Percentiles rank a stretch among this genome's conserved stretches.
Evolutionary conservation across 345 rosid genomes (phyloP).

Genomic region (Acer saccharum): DNA sequence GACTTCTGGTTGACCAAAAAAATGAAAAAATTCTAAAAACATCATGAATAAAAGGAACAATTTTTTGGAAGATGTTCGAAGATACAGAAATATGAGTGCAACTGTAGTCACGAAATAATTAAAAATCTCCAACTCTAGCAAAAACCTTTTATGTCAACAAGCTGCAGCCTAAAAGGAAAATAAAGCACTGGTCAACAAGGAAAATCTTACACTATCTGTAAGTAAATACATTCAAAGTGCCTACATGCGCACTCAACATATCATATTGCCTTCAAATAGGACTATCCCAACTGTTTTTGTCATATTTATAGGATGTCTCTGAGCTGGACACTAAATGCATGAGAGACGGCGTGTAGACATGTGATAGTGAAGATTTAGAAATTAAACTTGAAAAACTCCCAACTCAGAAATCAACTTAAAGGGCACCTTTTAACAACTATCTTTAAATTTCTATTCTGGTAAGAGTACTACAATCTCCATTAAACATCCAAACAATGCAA

Average conservation of each 20-base stretch:
- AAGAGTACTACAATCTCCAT: slow-evolving; percentile 2
- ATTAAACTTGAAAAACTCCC: slow-evolving; percentile 18
- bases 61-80: slow-evolving; percentile 13
- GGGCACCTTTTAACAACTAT: slow-evolving; percentile 1
- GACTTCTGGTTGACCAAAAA: slow-evolving; percentile 4
- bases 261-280: slow-evolving; percentile 7
- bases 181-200: neutral
- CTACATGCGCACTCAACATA: slow-evolving; percentile 9
- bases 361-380: slow-evolving; percentile 11
- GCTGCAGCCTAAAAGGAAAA: neutral
- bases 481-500: slow-evolving; percentile 16
- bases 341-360: slow-evolving; percentile 11
- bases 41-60: neutral
- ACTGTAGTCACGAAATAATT: neutral
- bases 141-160: neutral
- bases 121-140: neutral
- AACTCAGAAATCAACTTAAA: slow-evolving; percentile 23
- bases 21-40: slow-evolving; percentile 3
- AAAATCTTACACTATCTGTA: neutral
- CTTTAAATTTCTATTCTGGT: neutral
- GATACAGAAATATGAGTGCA: neutral
- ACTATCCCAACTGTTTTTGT: neutral
- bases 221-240: neutral
- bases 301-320: neutral
- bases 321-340: slow-evolving; percentile 22